Evolutionary conservation across 139 green algal genomes (phyloP).

Genomic region (Desmodesmus armatus): DNA sequence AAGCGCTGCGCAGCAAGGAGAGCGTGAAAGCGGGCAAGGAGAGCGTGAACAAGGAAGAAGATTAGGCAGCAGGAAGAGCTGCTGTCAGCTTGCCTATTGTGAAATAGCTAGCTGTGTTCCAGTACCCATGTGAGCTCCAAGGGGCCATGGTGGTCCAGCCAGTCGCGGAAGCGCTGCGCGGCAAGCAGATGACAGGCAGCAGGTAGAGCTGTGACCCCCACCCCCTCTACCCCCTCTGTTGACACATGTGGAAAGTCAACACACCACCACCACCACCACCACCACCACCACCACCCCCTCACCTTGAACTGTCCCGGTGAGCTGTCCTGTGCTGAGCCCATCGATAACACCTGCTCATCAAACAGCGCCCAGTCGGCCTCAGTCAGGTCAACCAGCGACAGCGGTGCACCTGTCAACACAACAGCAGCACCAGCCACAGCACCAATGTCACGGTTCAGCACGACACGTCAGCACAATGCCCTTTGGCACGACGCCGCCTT

Average conservation of each 20-base stretch:
- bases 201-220: too few relatives aligned
- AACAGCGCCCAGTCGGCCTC: constrained; percentile 73
- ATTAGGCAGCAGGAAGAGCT: too few relatives aligned
- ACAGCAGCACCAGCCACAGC: constrained; percentile 11
- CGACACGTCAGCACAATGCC: too few relatives aligned
- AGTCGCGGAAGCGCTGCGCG: constrained; percentile 58
- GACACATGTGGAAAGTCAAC: too few relatives aligned
- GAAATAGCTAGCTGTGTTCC: too few relatives aligned
- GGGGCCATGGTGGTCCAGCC: constrained; percentile 75
- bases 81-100: too few relatives aligned
- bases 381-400: constrained; percentile 70
- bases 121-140: constrained; percentile 80
- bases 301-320: constrained; percentile 66
- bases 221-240: too few relatives aligned
- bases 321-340: constrained; percentile 65
- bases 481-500: too few relatives aligned
- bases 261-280: not conserved
- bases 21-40: not conserved
- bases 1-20: constrained; percentile 45
- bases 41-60: not conserved
- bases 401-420: constrained; percentile 36
- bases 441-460: too few relatives aligned
- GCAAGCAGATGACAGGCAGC: not conserved
- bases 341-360: constrained; percentile 58
- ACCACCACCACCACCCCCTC: not conserved